Evolutionary conservation across 1,139 yeast species (phyloP), one percentile per base, ranked within the genome.

Genomic region (Waltiozyma sp.): DNA sequence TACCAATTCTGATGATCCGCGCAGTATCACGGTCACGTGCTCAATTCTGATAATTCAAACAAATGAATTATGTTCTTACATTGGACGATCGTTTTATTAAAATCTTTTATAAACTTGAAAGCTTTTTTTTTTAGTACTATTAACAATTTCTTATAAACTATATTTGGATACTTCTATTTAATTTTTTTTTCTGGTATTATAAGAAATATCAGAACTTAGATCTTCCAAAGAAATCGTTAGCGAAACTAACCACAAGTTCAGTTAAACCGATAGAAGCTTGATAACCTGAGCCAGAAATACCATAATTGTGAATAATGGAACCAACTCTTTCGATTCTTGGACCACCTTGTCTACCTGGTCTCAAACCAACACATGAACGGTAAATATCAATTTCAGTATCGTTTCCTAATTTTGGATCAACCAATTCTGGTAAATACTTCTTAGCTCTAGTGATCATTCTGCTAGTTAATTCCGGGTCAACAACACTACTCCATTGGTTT

Each of bases 221-320:
- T 31, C 35, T 42, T 28, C 45, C 45, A 34, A 42, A 41, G 26
- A 44, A 49, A 6, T 47, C 45, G 3, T 50, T 43, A 3, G 56
- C 54, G 9, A 65, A 48, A 18, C 52, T 44, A 11, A 59, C 50
- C n/a, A 72, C 77, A 40, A 58, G 61, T n/a, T 57, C 47, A 2
- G 78, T 84, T 28, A 80, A 67, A 1, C 88, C 89, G 58, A 74
- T 75, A 0, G 82, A 73, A 45, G 80, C 66, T 56, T 81, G 89
- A 55, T 74, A 78, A 1, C 89, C 91, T 63, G 77, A 70, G 2
- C 88, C 87, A 2, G 78, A 87, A 40, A 80, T 77, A 6, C 89
- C 89, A 57, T 82, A 82, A 40, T 79, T 80, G 54, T 81, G 80
- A 23, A 80, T 64, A 10, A 81, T 62, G 21, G 50, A 45, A 2